Conservation (phyloP, 2,329 filamentous ascomycete species). For the Penicillium hesseltinei region DNA sequence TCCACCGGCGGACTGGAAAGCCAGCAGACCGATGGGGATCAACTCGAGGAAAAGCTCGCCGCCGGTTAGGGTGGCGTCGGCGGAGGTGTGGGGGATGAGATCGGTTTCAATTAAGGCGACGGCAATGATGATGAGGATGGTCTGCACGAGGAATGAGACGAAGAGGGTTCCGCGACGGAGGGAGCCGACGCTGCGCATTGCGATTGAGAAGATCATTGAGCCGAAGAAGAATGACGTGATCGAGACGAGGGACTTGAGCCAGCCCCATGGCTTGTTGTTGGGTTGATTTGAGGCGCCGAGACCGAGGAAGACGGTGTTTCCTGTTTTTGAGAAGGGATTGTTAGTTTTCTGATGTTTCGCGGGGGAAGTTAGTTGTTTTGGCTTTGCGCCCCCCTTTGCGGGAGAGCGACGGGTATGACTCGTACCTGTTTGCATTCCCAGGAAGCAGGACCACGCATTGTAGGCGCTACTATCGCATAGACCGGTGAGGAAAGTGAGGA, state of each 20-base stretch:
- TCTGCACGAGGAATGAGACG: constrained; percentile 43
- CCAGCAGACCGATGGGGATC: constrained; percentile 44
- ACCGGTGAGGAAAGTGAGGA: constrained; percentile 43
- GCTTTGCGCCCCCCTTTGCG: neutral
- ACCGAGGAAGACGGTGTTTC: constrained; percentile 49
- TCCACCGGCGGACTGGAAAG: constrained; percentile 47
- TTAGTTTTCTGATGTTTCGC: neutral
- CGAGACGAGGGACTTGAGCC: constrained; percentile 46
- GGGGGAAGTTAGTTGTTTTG: neutral
- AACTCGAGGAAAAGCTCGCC: constrained; percentile 40
- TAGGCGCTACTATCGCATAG: constrained; percentile 48
- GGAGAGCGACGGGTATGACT: neutral
- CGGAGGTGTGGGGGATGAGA: constrained; percentile 36
- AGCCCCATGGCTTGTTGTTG: constrained; percentile 40
- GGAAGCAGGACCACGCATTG: constrained; percentile 49
- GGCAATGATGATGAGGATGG: constrained; percentile 39
- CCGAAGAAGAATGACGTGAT: constrained; percentile 45
- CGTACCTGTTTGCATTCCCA: constrained; percentile 50
- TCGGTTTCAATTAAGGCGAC: constrained; percentile 41
- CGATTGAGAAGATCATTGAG: constrained; percentile 40
- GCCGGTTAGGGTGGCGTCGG: constrained; percentile 20
- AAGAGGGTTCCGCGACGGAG: constrained; percentile 39
- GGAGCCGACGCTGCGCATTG: constrained; percentile 38
- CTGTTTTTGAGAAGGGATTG: constrained; percentile 21
- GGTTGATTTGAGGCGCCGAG: constrained; percentile 45